Evolutionary conservation across 208 protist genomes (phyloP).

Genomic region (Blechomonas ayalai): DNA sequence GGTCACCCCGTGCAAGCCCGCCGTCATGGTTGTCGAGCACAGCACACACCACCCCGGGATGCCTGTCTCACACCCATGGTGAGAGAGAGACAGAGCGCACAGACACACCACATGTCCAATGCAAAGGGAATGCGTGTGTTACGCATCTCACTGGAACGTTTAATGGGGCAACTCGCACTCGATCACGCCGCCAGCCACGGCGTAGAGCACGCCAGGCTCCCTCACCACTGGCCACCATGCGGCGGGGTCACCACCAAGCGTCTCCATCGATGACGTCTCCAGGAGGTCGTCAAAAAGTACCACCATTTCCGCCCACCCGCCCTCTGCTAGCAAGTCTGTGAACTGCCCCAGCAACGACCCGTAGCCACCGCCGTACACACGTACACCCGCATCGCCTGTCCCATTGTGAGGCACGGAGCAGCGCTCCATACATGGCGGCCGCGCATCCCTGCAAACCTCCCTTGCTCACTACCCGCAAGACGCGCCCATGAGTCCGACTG

Average conservation of each 20-base stretch:
- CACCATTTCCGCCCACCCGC: conserved; percentile 54
- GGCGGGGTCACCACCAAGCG: conserved; percentile 32
- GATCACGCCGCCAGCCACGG: conserved; percentile 38
- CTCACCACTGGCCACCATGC: conserved; percentile 2
- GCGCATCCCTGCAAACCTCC: conserved; percentile 7
- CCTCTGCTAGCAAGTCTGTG: conserved; percentile 44
- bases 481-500: too few relatives aligned
- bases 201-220: conserved; percentile 32
- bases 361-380: conserved; percentile 45
- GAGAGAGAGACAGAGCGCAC: conserved; percentile 1
- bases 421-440: conserved; percentile 43
- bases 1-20: too few relatives aligned
- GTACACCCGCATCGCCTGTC: conserved; percentile 40
- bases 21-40: too few relatives aligned
- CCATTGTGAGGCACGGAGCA: conserved; percentile 43
- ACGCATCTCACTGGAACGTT: too few relatives aligned
- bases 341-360: conserved; percentile 48
- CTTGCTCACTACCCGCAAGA: neutral
- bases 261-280: conserved; percentile 14
- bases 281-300: conserved; percentile 44
- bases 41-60: too few relatives aligned
- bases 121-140: too few relatives aligned
- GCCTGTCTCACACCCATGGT: too few relatives aligned
- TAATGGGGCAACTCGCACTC: too few relatives aligned
- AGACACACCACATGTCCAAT: neutral